phyloP scores from a whole-genome alignment of 192 early-diverging fungal species.

The Obelidium mucronatum region DNA sequence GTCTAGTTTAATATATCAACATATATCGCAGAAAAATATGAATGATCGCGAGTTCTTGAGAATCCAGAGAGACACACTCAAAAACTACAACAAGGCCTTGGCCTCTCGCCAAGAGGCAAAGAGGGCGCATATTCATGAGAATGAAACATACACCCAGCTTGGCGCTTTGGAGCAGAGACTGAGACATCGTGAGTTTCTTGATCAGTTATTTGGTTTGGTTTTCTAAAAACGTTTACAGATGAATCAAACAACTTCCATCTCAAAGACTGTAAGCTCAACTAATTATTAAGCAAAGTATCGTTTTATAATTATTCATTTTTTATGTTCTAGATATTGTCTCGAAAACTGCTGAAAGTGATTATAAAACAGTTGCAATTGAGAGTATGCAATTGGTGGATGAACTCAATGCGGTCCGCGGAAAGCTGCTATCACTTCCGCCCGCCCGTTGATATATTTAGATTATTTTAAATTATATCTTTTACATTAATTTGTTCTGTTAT shows the following conservation, averaged over 20 bases:
- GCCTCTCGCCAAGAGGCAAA: slow-evolving; percentile 56
- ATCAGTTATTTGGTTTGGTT: not conserved
- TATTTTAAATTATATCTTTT: not conserved
- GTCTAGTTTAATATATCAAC: not conserved
- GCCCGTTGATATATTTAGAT: slow-evolving; percentile 41
- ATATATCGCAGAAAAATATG: slow-evolving; percentile 47
- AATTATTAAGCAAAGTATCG: slow-evolving; percentile 6
- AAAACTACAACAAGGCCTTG: slow-evolving; percentile 43
- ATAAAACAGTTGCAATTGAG: slow-evolving; percentile 52
- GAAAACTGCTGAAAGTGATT: slow-evolving; percentile 65
- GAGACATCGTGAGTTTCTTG: slow-evolving; percentile 37
- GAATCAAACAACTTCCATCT: slow-evolving; percentile 61
- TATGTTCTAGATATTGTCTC: slow-evolving; percentile 53
- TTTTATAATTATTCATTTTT: not conserved
- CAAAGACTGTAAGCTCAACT: slow-evolving; percentile 56
- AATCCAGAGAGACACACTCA: slow-evolving; percentile 44
- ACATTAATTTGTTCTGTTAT: too few relatives aligned
- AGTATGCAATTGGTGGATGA: slow-evolving; percentile 56
- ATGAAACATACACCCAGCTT: slow-evolving; percentile 62
- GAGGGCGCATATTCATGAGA: slow-evolving; percentile 56
- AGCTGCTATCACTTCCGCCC: slow-evolving; percentile 52
- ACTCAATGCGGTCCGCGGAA: slow-evolving; percentile 54
- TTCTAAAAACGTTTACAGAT: slow-evolving; percentile 13
- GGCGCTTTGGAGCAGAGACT: slow-evolving; percentile 59
- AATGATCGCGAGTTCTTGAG: slow-evolving; percentile 45